Conservation (phyloP, 345 rosid genomes). For the Gossypioides kirkii region DNA sequence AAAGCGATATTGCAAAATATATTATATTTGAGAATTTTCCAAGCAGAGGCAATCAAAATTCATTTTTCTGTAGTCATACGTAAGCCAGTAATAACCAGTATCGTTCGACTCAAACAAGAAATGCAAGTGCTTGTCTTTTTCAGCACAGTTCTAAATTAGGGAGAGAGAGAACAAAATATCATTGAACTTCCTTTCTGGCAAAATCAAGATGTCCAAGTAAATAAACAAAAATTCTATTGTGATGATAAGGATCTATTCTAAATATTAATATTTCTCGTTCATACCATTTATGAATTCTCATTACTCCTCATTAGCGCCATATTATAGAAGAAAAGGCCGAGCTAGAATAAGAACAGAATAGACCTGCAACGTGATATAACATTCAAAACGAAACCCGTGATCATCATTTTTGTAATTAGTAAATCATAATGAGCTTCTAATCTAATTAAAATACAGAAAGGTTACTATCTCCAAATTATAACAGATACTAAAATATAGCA, state of each 20-base stretch:
- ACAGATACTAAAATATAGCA: not conserved
- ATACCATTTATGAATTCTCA: no score
- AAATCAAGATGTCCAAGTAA: not conserved
- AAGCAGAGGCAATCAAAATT: conserved; percentile 8
- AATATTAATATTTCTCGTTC: no score
- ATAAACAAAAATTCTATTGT: not conserved
- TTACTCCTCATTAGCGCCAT: no score
- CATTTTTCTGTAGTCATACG: conserved; percentile 13
- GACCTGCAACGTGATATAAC: no score
- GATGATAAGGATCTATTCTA: not conserved
- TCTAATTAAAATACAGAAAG: not conserved
- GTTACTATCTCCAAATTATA: not conserved
- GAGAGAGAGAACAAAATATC: no score
- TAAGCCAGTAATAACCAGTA: not conserved
- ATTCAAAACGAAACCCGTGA: not conserved
- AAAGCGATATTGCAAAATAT: not conserved
- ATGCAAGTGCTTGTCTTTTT: conserved; percentile 12
- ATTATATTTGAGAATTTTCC: not conserved
- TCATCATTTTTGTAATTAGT: not conserved
- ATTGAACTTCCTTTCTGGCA: not conserved
- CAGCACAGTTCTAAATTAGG: not conserved
- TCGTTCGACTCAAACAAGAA: conserved; percentile 3
- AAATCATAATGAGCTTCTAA: not conserved
- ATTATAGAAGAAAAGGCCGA: no score
- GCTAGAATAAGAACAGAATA: no score